Evolutionary conservation across 352 stramenopile genomes (phyloP).

Genomic region (Phytophthora constricta): DNA sequence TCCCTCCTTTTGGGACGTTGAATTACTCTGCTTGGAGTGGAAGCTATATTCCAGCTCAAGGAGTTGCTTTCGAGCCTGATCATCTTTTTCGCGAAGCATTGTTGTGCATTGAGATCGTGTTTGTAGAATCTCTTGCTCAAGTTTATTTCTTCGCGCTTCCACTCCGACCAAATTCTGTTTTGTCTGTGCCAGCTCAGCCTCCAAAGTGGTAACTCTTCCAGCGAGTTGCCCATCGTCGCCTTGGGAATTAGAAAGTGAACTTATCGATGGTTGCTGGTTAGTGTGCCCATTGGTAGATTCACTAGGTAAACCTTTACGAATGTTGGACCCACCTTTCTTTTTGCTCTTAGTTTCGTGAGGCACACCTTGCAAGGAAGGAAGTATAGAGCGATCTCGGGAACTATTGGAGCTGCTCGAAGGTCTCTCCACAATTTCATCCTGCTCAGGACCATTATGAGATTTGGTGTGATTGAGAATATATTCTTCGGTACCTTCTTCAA

Average conservation of each 20-base stretch:
- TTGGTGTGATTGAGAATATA: neutral
- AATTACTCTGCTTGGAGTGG: constrained; percentile 39
- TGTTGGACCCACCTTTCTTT: too few species aligned
- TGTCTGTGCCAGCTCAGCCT: constrained; percentile 39
- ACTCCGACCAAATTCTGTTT: constrained; percentile 31
- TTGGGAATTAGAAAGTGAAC: neutral
- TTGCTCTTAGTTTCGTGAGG: constrained; percentile 13
- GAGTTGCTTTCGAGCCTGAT: constrained; percentile 56
- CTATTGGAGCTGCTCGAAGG: constrained; percentile 16
- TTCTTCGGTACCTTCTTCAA: neutral
- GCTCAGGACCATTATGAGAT: constrained; percentile 24
- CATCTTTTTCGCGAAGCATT: constrained; percentile 63
- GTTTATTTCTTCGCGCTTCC: constrained; percentile 40
- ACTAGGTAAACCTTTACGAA: neutral
- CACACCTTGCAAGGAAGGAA: constrained; percentile 23
- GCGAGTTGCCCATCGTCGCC: neutral
- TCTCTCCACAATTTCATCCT: constrained; percentile 20
- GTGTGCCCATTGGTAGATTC: neutral
- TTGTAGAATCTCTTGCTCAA: constrained; percentile 57
- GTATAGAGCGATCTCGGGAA: constrained; percentile 23
- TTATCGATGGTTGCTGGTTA: constrained; percentile 23
- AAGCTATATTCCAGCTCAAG: constrained; percentile 56
- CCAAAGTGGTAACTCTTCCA: constrained; percentile 22
- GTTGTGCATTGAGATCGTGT: constrained; percentile 43
- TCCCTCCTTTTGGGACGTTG: constrained; percentile 5